These are phyloP conservation scores for Tetrahymena malaccensis DNA, from an alignment of 73 alveolate species.

Conservation along the genomic window DNA sequence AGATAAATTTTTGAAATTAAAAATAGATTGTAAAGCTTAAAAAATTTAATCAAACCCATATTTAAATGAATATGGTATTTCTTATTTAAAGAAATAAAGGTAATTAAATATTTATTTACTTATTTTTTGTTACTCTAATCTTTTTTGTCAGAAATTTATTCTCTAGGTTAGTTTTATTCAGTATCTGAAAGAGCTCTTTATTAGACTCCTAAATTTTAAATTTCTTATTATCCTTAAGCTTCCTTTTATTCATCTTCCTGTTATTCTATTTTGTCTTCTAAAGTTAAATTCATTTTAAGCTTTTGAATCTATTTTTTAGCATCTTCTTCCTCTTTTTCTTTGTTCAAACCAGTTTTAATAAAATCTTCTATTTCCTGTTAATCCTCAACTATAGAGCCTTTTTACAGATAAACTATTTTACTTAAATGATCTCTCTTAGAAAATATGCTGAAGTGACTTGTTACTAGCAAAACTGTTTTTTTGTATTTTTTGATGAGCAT, in stretches of 20 bases:
- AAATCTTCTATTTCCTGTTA: conserved; percentile 66
- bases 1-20: too few relatives aligned
- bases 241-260: neutral
- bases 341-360: conserved; percentile 45
- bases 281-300: neutral
- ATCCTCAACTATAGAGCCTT: conserved; percentile 18
- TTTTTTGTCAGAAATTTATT: neutral
- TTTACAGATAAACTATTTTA: conserved; percentile 2
- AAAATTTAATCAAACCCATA: too few relatives aligned
- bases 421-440: conserved; percentile 18
- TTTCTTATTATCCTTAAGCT: neutral
- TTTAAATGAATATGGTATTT: too few relatives aligned
- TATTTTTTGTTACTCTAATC: neutral
- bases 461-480: conserved; percentile 48
- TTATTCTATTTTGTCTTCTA: neutral
- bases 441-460: conserved; percentile 44
- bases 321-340: conserved; percentile 17
- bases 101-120: neutral
- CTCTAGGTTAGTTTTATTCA: neutral
- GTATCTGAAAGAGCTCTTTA: neutral
- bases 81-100: too few relatives aligned
- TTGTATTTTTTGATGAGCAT: conserved; percentile 50
- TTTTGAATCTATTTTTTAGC: neutral
- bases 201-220: neutral
- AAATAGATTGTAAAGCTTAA: too few relatives aligned